These are phyloP conservation scores for Chaetomium cochliodes DNA, from an alignment of 495 filamentous ascomycete species.

Conservation along the genomic window DNA sequence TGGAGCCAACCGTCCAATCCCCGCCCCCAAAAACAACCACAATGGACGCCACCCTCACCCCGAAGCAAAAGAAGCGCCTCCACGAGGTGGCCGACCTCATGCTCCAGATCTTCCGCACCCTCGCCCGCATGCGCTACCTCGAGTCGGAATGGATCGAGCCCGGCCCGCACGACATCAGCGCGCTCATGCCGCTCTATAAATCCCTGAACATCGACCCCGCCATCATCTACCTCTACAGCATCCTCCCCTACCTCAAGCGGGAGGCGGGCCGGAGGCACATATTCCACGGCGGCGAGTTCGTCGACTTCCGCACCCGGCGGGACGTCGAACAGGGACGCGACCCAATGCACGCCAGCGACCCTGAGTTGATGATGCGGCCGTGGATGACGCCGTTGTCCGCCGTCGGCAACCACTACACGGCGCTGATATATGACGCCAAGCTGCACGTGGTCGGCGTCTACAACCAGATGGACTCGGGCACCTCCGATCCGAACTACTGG, in stretches of 20 bases:
- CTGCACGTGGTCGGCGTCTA: slow-evolving; percentile 25
- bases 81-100: slow-evolving; percentile 21
- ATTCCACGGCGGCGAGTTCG: slow-evolving; percentile 9
- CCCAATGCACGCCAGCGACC: neutral
- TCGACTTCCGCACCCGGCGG: slow-evolving; percentile 16
- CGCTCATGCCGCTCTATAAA: slow-evolving; percentile 18
- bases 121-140: slow-evolving; percentile 23
- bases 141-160: slow-evolving; percentile 9
- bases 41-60: slow-evolving; percentile 1
- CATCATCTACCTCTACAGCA: slow-evolving; percentile 32
- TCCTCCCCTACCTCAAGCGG: slow-evolving; percentile 26
- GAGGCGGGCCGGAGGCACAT: neutral
- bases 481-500: slow-evolving; percentile 13
- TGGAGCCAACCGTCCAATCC: neutral
- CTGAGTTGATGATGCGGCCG: slow-evolving; percentile 3
- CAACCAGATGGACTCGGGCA: slow-evolving; percentile 11
- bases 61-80: slow-evolving; percentile 15
- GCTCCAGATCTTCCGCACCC: slow-evolving; percentile 25
- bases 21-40: neutral
- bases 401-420: slow-evolving; percentile 13
- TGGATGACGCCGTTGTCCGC: slow-evolving; percentile 19
- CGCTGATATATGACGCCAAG: slow-evolving; percentile 29
- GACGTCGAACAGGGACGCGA: slow-evolving; percentile 10
- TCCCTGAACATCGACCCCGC: slow-evolving; percentile 16
- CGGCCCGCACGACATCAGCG: slow-evolving; percentile 26